phyloP scores from a whole-genome alignment of 768 basidiomycete species.

The Gymnopilus dilepis region DNA sequence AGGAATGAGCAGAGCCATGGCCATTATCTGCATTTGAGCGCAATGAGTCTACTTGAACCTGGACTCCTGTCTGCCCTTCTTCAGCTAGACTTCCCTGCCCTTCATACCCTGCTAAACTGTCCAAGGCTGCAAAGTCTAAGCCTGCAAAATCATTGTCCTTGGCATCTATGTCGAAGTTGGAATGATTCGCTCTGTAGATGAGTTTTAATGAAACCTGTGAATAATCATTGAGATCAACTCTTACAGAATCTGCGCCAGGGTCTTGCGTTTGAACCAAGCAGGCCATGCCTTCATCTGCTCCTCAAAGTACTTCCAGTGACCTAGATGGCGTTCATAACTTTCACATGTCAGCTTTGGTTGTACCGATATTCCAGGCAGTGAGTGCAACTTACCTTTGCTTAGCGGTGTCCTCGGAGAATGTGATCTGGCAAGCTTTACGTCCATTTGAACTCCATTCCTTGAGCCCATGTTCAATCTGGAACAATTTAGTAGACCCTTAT shows the following conservation, averaged over 20 bases:
- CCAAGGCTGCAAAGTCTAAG: neutral
- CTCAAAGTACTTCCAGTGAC: neutral
- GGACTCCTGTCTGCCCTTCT: too few species aligned
- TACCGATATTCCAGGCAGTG: neutral
- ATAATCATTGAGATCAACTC: neutral
- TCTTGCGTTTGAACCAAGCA: neutral
- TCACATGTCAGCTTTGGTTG: neutral
- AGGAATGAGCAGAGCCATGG: too few species aligned
- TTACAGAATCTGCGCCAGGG: neutral
- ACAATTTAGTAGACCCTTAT: neutral
- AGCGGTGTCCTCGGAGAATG: neutral
- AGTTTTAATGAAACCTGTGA: neutral
- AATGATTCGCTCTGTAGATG: neutral
- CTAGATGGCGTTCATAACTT: neutral
- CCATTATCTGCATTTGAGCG: too few species aligned
- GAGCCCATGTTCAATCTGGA: neutral
- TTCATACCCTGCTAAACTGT: neutral
- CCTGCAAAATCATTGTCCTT: neutral
- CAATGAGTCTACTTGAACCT: too few species aligned
- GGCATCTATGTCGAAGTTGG: neutral
- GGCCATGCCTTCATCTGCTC: neutral
- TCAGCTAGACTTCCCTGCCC: neutral
- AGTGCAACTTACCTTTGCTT: neutral
- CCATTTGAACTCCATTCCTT: neutral
- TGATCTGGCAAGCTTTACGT: neutral